Evolutionary conservation across 2,329 filamentous ascomycete species (phyloP).

Genomic region (Claviceps sp.): DNA sequence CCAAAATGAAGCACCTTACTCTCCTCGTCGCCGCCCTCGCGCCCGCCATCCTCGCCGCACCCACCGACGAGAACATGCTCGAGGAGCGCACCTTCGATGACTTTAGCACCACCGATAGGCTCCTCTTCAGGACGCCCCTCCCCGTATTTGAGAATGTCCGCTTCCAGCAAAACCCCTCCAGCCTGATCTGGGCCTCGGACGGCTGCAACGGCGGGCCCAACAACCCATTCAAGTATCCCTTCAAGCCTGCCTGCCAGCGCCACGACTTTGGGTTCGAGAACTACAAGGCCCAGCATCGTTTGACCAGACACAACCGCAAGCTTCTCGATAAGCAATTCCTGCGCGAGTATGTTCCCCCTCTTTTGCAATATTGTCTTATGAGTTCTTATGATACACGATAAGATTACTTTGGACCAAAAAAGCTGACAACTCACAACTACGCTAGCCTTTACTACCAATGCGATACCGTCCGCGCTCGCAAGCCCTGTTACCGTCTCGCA

Average conservation of each 20-base stretch:
- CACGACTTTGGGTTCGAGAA: constrained; percentile 46
- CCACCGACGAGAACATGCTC: background rate
- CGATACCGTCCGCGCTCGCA: constrained; percentile 7
- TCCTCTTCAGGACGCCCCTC: constrained; percentile 32
- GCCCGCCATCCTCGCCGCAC: background rate
- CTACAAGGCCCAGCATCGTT: constrained; percentile 34
- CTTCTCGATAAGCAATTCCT: constrained; percentile 38
- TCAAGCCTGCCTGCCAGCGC: constrained; percentile 32
- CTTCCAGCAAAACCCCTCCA: constrained; percentile 24
- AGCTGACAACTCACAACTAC: too few species aligned
- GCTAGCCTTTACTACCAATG: constrained; percentile 25
- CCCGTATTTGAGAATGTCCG: constrained; percentile 27
- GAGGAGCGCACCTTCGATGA: background rate
- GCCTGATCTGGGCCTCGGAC: constrained; percentile 28
- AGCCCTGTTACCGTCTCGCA: constrained; percentile 21
- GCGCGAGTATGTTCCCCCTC: constrained; percentile 20
- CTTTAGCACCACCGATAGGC: constrained; percentile 24
- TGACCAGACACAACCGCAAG: constrained; percentile 27
- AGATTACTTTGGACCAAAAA: too few species aligned
- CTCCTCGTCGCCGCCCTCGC: background rate
- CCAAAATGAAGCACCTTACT: background rate
- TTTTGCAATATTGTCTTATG: background rate
- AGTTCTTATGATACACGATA: too few species aligned
- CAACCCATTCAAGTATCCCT: constrained; percentile 31
- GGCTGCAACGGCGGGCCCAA: constrained; percentile 29